A percentile compares a stretch with the other conserved stretches of the same genome.
These are phyloP conservation scores for Tuber magnatum DNA, from an alignment of 495 filamentous ascomycete species.

Conservation along the genomic window DNA sequence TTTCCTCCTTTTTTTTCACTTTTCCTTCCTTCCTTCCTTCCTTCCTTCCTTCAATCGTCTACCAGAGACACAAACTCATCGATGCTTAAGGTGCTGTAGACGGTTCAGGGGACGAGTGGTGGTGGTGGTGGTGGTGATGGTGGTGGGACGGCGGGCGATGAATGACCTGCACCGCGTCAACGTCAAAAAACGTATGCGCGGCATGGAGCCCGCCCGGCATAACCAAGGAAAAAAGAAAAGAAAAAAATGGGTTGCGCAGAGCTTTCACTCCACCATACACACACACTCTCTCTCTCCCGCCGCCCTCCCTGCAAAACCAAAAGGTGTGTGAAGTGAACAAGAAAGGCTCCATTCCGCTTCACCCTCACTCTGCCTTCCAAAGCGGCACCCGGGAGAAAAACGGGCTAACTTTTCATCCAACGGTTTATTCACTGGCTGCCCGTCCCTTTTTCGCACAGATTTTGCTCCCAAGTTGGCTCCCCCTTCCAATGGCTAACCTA, in stretches of 20 bases:
- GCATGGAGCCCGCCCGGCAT: background rate
- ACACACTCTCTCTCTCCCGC: background rate
- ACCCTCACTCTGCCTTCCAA: background rate
- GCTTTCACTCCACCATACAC: background rate
- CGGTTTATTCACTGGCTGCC: background rate
- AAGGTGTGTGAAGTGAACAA: background rate
- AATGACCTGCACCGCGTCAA: background rate
- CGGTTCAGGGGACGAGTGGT: background rate
- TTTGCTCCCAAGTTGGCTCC: background rate
- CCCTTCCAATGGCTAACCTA: background rate
- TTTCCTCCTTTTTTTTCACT: background rate
- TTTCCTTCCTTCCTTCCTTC: slow-evolving; percentile 7
- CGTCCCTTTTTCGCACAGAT: background rate
- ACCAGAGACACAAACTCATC: slow-evolving; percentile 1
- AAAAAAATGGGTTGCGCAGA: background rate
- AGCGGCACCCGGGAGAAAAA: background rate
- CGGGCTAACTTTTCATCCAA: background rate
- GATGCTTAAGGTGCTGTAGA: background rate
- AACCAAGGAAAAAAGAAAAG: background rate
- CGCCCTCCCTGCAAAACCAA: background rate
- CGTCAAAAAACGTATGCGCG: background rate
- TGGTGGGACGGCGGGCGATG: background rate
- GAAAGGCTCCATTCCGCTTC: background rate
- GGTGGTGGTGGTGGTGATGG: background rate
- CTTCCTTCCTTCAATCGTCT: slow-evolving; percentile 6